These are phyloP conservation scores for Phlebiopsis flavidoalba DNA, from an alignment of 768 basidiomycete species.

Conservation along the genomic window DNA sequence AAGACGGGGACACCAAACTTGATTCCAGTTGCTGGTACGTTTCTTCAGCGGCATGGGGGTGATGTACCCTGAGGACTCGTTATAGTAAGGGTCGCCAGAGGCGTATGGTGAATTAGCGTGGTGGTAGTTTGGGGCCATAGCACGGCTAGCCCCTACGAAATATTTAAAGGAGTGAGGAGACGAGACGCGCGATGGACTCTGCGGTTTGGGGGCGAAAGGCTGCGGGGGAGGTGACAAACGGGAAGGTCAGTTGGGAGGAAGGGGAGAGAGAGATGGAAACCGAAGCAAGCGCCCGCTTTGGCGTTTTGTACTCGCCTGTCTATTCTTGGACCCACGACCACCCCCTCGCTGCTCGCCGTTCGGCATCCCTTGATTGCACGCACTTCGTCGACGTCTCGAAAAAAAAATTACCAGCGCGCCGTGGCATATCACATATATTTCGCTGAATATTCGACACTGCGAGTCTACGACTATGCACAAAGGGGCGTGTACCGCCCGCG, in stretches of 20 bases:
- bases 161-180: slow-evolving; percentile 11
- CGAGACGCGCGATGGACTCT: slow-evolving; percentile 12
- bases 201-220: slow-evolving; percentile 3
- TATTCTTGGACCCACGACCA: slow-evolving; percentile 4
- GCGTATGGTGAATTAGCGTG: slow-evolving; percentile 42
- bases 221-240: slow-evolving; percentile 21
- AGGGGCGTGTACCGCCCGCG: not conserved
- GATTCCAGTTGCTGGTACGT: slow-evolving; percentile 62
- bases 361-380: slow-evolving; percentile 1
- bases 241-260: slow-evolving; percentile 10
- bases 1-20: slow-evolving; percentile 68
- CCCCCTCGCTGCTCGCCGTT: not conserved
- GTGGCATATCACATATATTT: not conserved
- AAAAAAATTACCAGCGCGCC: no score
- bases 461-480: not conserved
- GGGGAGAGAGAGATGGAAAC: slow-evolving; percentile 7
- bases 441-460: not conserved
- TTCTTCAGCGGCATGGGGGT: slow-evolving; percentile 48
- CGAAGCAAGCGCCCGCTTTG: not conserved
- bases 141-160: slow-evolving; percentile 11
- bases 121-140: slow-evolving; percentile 38
- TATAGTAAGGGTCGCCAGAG: slow-evolving; percentile 66
- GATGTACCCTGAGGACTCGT: slow-evolving; percentile 65
- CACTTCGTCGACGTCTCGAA: not conserved
- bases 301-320: slow-evolving; percentile 6